phyloP scores from a whole-genome alignment of 768 basidiomycete species.

The Astraeus odoratus region DNA sequence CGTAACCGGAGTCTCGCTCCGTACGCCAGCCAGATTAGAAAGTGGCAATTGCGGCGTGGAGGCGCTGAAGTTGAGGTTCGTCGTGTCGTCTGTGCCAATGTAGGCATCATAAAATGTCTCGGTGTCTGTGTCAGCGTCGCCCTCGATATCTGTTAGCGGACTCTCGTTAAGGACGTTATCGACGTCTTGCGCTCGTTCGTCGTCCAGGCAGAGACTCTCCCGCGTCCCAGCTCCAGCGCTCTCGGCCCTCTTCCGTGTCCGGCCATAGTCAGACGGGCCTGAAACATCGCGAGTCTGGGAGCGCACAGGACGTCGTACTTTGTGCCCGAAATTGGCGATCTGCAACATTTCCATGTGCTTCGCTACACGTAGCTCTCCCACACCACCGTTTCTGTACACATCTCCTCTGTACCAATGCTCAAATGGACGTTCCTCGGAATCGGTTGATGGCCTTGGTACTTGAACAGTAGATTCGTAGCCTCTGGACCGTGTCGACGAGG shows the following conservation, averaged over 20 bases:
- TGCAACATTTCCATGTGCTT: constrained; percentile 79
- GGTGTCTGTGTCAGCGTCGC: constrained; percentile 33
- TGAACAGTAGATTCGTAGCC: constrained; percentile 24
- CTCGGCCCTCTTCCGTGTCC: constrained; percentile 53
- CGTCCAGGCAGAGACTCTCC: constrained; percentile 65
- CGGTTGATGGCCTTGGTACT: constrained; percentile 52
- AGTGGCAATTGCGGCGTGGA: constrained; percentile 15
- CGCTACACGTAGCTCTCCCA: constrained; percentile 74
- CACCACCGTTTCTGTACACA: constrained; percentile 81
- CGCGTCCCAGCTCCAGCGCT: constrained; percentile 52
- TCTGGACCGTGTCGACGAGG: constrained; percentile 36
- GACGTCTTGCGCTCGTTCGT: constrained; percentile 39
- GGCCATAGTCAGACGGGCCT: constrained; percentile 16
- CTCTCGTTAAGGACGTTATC: constrained; percentile 67
- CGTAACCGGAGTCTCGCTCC: constrained; percentile 40
- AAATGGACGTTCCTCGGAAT: constrained; percentile 78
- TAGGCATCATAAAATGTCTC: constrained; percentile 39
- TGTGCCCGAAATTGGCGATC: constrained; percentile 80
- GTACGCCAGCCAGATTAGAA: constrained; percentile 20
- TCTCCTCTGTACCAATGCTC: constrained; percentile 92
- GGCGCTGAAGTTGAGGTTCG: constrained; percentile 12
- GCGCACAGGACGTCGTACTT: constrained; percentile 30
- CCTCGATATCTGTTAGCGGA: constrained; percentile 70
- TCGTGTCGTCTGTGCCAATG: constrained; percentile 8
- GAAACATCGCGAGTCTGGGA: constrained; percentile 22